Evolutionary conservation across 495 filamentous ascomycete species (phyloP).

Genomic region (Thermothielavioides terrestris): DNA sequence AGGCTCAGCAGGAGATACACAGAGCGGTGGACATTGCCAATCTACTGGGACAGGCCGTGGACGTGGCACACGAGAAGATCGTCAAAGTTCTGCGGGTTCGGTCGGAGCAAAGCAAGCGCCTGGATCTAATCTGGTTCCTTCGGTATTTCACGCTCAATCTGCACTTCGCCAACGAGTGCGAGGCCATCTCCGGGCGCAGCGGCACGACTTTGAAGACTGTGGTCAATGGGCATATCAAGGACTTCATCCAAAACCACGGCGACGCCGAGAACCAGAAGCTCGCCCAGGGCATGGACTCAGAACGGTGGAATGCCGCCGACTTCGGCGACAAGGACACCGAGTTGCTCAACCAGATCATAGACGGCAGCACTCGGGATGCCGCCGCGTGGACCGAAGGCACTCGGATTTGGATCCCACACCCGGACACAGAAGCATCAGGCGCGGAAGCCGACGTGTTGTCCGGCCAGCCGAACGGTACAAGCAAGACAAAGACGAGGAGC

Average conservation of each 20-base stretch:
- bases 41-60: conserved; percentile 87
- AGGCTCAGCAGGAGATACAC: conserved; percentile 71
- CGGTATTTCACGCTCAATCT: conserved; percentile 91
- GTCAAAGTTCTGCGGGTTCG: conserved; percentile 86
- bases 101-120: conserved; percentile 66
- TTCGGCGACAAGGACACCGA: conserved; percentile 60
- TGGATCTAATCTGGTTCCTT: conserved; percentile 71
- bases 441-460: conserved; percentile 12
- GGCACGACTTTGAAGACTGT: conserved; percentile 77
- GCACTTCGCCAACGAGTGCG: conserved; percentile 93
- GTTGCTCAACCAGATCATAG: conserved; percentile 58
- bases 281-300: conserved; percentile 76
- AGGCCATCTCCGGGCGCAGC: conserved; percentile 84
- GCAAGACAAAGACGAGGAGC: conserved; percentile 58
- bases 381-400: conserved; percentile 61
- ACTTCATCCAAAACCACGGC: conserved; percentile 70
- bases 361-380: conserved; percentile 72
- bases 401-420: conserved; percentile 59
- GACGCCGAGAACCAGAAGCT: conserved; percentile 70
- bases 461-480: conserved; percentile 41
- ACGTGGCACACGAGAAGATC: conserved; percentile 85
- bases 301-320: conserved; percentile 84
- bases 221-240: conserved; percentile 84
- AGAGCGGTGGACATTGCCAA: conserved; percentile 85
- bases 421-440: conserved; percentile 24